These are phyloP conservation scores for Coemansia sp. DNA, from an alignment of 192 early-diverging fungal genomes.

Conservation along the genomic window DNA sequence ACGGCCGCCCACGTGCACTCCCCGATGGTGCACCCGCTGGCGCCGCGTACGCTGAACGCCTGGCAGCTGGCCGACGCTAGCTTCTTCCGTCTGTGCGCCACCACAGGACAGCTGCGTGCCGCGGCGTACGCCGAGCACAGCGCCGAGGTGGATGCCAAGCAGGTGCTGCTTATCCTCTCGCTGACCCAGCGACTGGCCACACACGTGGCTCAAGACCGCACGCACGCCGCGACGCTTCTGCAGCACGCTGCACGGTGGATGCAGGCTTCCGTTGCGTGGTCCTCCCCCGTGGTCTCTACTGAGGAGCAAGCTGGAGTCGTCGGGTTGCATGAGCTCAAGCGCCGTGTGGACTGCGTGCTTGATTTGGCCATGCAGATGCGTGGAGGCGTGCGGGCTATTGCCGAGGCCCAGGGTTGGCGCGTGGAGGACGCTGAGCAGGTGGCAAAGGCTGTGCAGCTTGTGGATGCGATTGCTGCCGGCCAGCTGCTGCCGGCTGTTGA, in stretches of 20 bases:
- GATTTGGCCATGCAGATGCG: conserved; percentile 27
- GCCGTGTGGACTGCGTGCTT: conserved; percentile 11
- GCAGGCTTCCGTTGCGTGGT: conserved; percentile 23
- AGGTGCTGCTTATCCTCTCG: conserved; percentile 24
- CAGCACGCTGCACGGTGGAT: conserved; percentile 26
- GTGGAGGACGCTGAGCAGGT: not conserved
- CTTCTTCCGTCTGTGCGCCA: conserved; percentile 35
- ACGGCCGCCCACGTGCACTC: conserved; percentile 2
- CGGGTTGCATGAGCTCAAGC: conserved; percentile 14
- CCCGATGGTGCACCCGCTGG: conserved; percentile 1
- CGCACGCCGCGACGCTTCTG: conserved; percentile 22
- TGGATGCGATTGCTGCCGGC: not conserved
- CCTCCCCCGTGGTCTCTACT: not conserved
- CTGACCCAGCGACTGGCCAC: conserved; percentile 30
- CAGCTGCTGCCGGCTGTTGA: conserved; percentile 3
- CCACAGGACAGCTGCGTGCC: conserved; percentile 36
- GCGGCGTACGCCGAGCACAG: conserved; percentile 34
- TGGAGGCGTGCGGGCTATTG: conserved; percentile 8
- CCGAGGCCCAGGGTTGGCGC: conserved; percentile 31
- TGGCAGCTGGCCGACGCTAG: conserved; percentile 32
- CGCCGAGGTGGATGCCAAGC: conserved; percentile 29
- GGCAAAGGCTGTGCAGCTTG: not conserved
- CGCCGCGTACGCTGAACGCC: conserved; percentile 5
- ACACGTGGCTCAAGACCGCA: conserved; percentile 24
- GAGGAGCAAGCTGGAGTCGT: not conserved